phyloP scores from a whole-genome alignment of 78 protist genomes.

The Abeoforma whisleri region DNA sequence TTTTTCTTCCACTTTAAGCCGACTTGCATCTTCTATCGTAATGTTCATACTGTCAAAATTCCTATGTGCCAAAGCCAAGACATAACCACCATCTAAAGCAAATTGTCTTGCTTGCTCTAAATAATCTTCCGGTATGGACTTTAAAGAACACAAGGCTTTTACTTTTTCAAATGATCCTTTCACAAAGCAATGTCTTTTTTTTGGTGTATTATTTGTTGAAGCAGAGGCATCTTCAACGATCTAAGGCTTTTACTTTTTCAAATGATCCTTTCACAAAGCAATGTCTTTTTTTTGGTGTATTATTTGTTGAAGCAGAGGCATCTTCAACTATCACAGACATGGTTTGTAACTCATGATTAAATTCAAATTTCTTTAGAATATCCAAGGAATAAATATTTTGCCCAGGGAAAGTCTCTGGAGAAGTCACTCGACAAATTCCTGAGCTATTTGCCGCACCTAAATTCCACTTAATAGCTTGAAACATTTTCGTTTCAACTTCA shows the following conservation, averaged over 20 bases:
- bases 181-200: constrained; percentile 17
- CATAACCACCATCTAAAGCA: constrained; percentile 70
- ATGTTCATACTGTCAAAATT: background rate
- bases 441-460: background rate
- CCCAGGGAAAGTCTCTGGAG: background rate
- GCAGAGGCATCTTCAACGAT: too few species aligned
- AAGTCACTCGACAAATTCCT: background rate
- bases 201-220: too few species aligned
- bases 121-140: constrained; percentile 52
- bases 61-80: constrained; percentile 63
- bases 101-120: constrained; percentile 31
- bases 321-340: constrained; percentile 60
- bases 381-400: background rate
- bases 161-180: constrained; percentile 84
- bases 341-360: constrained; percentile 62
- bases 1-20: background rate
- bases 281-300: too few species aligned
- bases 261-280: constrained; percentile 80
- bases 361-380: constrained; percentile 48
- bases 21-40: background rate
- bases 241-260: constrained; percentile 59
- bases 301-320: too few species aligned
- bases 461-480: constrained; percentile 47
- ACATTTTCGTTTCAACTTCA: constrained; percentile 72
- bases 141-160: constrained; percentile 37